Percentiles rank a stretch among this genome's conserved stretches.
Evolutionary conservation across 2,329 filamentous ascomycete genomes (phyloP).

Genomic region (Pyricularia sp.): DNA sequence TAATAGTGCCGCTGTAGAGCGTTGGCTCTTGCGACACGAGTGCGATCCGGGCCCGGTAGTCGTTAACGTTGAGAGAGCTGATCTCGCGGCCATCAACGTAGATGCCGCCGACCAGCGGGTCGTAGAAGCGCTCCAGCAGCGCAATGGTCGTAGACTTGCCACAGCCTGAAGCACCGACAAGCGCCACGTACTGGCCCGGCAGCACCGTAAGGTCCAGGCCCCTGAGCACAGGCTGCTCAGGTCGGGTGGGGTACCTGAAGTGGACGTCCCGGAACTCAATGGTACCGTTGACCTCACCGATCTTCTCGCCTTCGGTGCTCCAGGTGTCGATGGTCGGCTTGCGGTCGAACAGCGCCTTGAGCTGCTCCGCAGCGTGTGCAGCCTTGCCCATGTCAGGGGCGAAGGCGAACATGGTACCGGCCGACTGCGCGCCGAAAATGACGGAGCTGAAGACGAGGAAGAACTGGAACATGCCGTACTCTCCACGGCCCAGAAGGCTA

Average conservation of each 20-base stretch:
- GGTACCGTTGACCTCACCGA: constrained; percentile 53
- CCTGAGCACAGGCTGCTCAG: constrained; percentile 83
- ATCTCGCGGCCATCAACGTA: constrained; percentile 80
- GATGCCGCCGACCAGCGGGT: constrained; percentile 71
- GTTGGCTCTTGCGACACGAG: constrained; percentile 93
- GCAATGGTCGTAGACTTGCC: constrained; percentile 93
- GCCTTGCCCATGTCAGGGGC: constrained; percentile 92
- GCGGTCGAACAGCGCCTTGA: constrained; percentile 78
- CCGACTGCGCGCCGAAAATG: constrained; percentile 87
- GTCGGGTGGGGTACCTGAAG: constrained; percentile 87
- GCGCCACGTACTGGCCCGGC: constrained; percentile 74
- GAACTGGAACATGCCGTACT: constrained; percentile 78
- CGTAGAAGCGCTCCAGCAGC: constrained; percentile 89
- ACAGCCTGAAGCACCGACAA: constrained; percentile 90
- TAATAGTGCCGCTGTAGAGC: constrained; percentile 76
- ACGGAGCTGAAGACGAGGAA: constrained; percentile 84
- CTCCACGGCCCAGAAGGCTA: constrained; percentile 57
- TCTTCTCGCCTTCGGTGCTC: constrained; percentile 58
- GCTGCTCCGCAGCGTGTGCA: constrained; percentile 68
- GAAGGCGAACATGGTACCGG: constrained; percentile 81
- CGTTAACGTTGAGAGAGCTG: constrained; percentile 68
- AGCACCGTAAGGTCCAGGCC: constrained; percentile 67
- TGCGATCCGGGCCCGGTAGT: constrained; percentile 75
- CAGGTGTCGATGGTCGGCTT: constrained; percentile 75
- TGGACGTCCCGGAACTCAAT: constrained; percentile 90